Evolutionary conservation across 1,284 basidiomycete genomes (phyloP), one percentile per base, ranked within the genome.

Genomic region (Stereum hirsutum): DNA sequence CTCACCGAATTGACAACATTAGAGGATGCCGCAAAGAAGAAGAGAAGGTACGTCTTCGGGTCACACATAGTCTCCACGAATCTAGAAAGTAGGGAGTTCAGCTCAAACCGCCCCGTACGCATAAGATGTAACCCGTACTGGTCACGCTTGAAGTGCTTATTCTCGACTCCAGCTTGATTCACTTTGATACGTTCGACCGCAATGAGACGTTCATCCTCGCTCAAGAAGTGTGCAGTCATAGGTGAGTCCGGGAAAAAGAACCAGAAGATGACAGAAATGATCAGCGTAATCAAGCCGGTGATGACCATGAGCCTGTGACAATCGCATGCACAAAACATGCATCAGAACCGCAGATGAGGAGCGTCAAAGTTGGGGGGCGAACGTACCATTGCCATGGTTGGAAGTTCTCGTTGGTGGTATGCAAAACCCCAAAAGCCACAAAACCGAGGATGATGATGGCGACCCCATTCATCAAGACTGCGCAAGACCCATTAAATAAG

Each of bases 1-100:
- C 46, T 7, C 21, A 47, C 46, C 27, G 46, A 82, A 57, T 83
- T 85, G 4, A 81, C 78, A 5, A 87, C 59, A 52, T 78, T 81
- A 56, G 74, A 66, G 46, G 84, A 57, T 1, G 71, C 72, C 5
- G 79, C 71, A 58, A 80, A 80, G 36, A 81, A 61, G 5, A 78
- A 75, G 55, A 86, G 85, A 35, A 79, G 62, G 77, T 78, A 82
- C 1, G 78, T 81, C 58, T 85, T 86, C 11, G 80, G 76, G 54
- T 86, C 83, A 2, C 52, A 48, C 1, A 87, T 57, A 0, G 81
- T 74, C 55, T 88, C 84, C 35, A 78, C 70, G 65, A 86, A 69
- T 52, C 78, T 80, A 46, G 28, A 30, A 3, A 25, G 14, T 14
- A 41, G 35, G 3, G n/a, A n/a, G 10, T 8, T 8, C 8, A 21